Conservation (phyloP, 805 yeast genomes). For the Isabelozyma gotoi region DNA sequence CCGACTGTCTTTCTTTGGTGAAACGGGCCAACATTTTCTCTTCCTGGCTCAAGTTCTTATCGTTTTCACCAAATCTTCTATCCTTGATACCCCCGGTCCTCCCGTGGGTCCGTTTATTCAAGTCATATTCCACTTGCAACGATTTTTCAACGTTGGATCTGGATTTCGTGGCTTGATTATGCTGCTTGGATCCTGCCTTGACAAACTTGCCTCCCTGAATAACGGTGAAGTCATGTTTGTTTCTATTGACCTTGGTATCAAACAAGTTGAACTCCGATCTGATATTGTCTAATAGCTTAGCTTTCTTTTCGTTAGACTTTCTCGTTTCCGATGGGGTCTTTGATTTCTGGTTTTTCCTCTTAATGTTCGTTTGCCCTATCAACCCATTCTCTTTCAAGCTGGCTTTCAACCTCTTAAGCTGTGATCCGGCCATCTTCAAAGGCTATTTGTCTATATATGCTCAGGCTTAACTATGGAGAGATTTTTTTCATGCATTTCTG, state of each 20-base stretch:
- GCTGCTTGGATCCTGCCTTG: conserved; percentile 40
- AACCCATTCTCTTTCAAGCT: conserved; percentile 75
- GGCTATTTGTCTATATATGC: no score
- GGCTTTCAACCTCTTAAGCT: conserved; percentile 77
- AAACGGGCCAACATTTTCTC: conserved; percentile 95
- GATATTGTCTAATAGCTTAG: conserved; percentile 53
- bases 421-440: conserved; percentile 77
- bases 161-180: conserved; percentile 30
- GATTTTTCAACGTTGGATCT: conserved; percentile 38
- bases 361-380: conserved; percentile 79
- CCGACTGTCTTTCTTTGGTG: conserved; percentile 78
- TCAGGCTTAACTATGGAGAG: no score
- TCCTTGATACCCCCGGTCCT: conserved; percentile 79
- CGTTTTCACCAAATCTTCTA: conserved; percentile 89
- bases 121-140: conserved; percentile 61
- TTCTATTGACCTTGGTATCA: conserved; percentile 70
- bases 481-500: background rate
- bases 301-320: conserved; percentile 61
- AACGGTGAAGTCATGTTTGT: conserved; percentile 53
- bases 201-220: conserved; percentile 44
- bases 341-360: conserved; percentile 51
- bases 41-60: conserved; percentile 68
- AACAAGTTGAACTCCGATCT: conserved; percentile 89
- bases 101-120: conserved; percentile 60
- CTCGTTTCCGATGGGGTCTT: conserved; percentile 61